Conservation (phyloP, 441 rosid genomes). For the Corymbia calophylla region DNA sequence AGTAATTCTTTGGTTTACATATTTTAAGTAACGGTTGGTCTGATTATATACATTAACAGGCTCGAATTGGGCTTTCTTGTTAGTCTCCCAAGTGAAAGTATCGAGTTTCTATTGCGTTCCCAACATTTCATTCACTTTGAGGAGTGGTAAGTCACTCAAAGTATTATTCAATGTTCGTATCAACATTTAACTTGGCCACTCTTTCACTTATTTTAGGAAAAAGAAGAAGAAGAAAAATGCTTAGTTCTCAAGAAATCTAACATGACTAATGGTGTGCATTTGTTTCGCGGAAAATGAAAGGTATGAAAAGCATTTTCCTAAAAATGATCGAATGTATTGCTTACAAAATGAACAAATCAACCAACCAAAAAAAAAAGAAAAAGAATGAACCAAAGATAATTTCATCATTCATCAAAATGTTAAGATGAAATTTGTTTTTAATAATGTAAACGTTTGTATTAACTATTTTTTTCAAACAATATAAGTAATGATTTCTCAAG, state of each 20-base stretch:
- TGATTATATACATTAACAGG: accelerated
- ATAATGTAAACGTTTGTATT: neutral
- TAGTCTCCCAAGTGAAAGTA: neutral
- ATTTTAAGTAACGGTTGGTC: neutral
- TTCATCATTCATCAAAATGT: neutral
- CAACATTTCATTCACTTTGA: neutral
- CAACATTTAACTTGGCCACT: neutral
- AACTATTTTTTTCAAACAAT: neutral
- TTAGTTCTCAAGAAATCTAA: neutral
- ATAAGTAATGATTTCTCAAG: neutral
- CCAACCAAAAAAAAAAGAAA: neutral
- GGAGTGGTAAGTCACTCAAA: neutral
- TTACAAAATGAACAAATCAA: neutral
- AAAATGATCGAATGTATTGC: neutral
- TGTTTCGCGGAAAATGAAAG: neutral
- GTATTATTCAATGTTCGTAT: neutral
- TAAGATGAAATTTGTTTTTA: neutral
- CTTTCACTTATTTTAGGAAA: neutral
- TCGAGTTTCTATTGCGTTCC: neutral
- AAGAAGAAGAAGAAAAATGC: neutral
- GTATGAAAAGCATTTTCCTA: neutral
- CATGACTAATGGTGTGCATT: neutral
- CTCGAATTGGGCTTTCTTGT: neutral
- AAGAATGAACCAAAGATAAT: neutral
- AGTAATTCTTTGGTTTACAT: neutral